Conservation (phyloP, 2,329 filamentous ascomycete genomes). For the Tolypocladium capitatum region DNA sequence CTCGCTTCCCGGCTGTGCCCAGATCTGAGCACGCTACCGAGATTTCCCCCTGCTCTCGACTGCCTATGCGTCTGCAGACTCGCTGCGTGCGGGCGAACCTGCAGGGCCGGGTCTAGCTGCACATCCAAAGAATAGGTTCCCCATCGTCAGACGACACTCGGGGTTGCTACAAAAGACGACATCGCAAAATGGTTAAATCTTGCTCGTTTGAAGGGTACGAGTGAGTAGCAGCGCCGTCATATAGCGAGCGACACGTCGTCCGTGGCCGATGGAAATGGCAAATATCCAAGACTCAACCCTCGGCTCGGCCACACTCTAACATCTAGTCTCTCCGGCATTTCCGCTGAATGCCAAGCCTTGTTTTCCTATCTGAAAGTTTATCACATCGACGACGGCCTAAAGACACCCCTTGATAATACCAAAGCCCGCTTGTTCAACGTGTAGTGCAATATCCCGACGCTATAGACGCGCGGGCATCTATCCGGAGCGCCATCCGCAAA, state of each 20-base stretch:
- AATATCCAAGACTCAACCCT: neutral
- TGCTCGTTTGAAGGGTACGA: too few relatives aligned
- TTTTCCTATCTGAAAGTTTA: neutral
- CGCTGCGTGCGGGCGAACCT: neutral
- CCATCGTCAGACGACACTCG: neutral
- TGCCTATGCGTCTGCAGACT: neutral
- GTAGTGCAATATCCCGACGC: neutral
- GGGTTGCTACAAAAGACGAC: neutral
- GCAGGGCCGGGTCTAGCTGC: neutral
- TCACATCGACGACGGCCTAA: neutral
- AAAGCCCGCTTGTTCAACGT: neutral
- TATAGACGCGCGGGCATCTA: neutral
- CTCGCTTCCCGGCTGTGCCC: neutral
- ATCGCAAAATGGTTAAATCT: neutral
- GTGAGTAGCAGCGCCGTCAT: neutral
- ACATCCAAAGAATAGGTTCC: neutral
- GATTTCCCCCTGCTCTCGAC: neutral
- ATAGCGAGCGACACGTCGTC: neutral
- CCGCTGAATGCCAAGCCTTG: neutral
- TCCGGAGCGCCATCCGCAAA: neutral
- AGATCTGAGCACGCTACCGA: neutral
- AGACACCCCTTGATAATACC: neutral
- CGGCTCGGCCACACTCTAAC: neutral
- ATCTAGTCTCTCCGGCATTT: neutral
- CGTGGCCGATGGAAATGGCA: neutral